Conservation (phyloP, 345 rosid species). For the Adansonia digitata region DNA sequence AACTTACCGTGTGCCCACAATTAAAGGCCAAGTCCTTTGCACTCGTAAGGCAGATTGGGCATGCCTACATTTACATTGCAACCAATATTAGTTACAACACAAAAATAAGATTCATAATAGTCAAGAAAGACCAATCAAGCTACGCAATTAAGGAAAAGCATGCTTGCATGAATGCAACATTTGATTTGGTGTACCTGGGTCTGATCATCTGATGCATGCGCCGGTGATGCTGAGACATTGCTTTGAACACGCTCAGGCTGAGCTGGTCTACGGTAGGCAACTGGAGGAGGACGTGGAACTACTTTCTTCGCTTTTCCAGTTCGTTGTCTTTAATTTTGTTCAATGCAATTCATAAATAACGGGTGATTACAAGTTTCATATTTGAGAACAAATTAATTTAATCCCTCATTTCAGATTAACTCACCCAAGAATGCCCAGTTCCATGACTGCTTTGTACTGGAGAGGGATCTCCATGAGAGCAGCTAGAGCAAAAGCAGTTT, state of each 20-base stretch:
- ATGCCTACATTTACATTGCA: conserved; percentile 33
- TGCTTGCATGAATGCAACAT: not conserved
- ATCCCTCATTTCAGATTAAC: not conserved
- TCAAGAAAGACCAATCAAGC: not conserved
- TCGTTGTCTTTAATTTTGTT: conserved; percentile 29
- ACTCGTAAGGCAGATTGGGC: conserved; percentile 65
- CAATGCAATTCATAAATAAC: not conserved
- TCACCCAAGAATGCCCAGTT: conserved; percentile 62
- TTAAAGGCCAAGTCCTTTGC: conserved; percentile 55
- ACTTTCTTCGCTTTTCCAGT: conserved; percentile 48
- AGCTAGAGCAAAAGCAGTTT: conserved; percentile 83
- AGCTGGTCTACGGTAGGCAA: conserved; percentile 29
- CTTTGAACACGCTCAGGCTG: conserved; percentile 19
- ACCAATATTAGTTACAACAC: not conserved
- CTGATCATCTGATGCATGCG: not conserved
- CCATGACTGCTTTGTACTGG: conserved; percentile 67
- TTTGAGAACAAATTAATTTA: not conserved
- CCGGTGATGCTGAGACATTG: conserved; percentile 15
- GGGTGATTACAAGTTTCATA: not conserved
- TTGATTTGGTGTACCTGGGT: conserved; percentile 5
- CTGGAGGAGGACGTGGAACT: conserved; percentile 64
- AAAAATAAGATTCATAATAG: not conserved
- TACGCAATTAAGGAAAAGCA: not conserved
- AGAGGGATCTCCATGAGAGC: conserved; percentile 89
- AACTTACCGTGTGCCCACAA: conserved; percentile 76